Evolutionary conservation across 495 filamentous ascomycete genomes (phyloP).

Genomic region (Extremus antarcticus): DNA sequence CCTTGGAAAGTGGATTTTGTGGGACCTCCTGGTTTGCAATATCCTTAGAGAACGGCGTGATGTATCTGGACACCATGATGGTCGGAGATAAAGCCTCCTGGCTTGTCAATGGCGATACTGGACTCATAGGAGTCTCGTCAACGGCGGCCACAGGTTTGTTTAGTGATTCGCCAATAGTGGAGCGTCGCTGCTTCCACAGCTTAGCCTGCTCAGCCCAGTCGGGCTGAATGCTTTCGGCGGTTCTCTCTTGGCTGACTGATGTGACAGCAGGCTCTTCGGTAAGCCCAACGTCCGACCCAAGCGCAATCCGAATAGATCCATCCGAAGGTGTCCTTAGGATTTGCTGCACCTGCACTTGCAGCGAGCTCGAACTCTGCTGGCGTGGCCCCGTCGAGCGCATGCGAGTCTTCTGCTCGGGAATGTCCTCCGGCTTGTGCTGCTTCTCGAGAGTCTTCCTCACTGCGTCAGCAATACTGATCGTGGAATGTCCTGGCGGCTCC

Average conservation of each 20-base stretch:
- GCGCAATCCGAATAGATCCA: neutral
- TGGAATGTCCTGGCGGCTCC: neutral
- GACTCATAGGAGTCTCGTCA: neutral
- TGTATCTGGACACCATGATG: slow-evolving; percentile 17
- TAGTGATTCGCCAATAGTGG: slow-evolving; percentile 6
- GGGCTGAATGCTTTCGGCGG: slow-evolving; percentile 1
- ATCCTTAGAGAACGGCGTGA: slow-evolving; percentile 8
- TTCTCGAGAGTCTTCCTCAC: neutral
- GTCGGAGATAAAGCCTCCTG: slow-evolving; percentile 3
- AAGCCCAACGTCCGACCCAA: neutral
- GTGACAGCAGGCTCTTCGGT: neutral
- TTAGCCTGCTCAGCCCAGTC: slow-evolving; percentile 16
- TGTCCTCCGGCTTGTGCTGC: neutral
- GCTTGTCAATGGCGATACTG: neutral
- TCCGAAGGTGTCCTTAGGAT: neutral
- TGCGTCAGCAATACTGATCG: neutral
- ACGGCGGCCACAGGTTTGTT: neutral
- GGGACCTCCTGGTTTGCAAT: neutral
- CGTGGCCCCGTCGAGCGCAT: neutral
- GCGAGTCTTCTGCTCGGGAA: neutral
- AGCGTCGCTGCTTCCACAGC: slow-evolving; percentile 15
- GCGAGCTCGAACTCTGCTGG: neutral
- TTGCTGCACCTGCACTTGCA: neutral
- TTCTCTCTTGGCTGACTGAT: neutral
- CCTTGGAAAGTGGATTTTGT: too few species aligned